Conservation (phyloP, 768 basidiomycete species). For the Termitomyces heimii region DNA sequence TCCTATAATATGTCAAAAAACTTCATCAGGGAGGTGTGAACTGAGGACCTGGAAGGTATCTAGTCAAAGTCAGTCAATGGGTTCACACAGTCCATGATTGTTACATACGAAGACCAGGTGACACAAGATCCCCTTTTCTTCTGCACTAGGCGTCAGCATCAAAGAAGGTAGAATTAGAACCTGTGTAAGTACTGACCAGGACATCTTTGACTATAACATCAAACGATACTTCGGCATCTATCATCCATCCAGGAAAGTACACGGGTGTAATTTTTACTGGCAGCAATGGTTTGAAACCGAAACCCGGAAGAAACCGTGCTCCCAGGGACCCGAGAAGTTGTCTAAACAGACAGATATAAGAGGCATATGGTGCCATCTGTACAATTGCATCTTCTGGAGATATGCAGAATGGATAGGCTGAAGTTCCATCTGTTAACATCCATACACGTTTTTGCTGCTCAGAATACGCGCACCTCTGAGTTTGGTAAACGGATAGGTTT, state of each 20-base stretch:
- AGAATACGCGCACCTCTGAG: slow-evolving; percentile 25
- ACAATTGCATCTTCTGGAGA: slow-evolving; percentile 39
- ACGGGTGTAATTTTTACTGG: slow-evolving; percentile 45
- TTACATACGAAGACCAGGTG: slow-evolving; percentile 43
- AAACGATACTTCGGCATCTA: slow-evolving; percentile 47
- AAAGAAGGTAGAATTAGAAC: neutral
- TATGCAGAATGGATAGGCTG: slow-evolving; percentile 49
- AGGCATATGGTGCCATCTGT: slow-evolving; percentile 29
- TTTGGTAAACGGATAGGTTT: slow-evolving; percentile 26
- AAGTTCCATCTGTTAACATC: neutral
- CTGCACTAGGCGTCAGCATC: neutral
- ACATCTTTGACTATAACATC: slow-evolving; percentile 21
- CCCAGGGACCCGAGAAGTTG: slow-evolving; percentile 22
- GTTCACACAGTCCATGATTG: neutral
- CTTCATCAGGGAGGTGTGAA: neutral
- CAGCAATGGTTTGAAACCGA: slow-evolving; percentile 31
- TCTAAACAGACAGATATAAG: slow-evolving; percentile 17
- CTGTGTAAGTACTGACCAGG: slow-evolving; percentile 17
- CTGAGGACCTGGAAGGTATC: slow-evolving; percentile 39
- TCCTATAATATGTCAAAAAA: slow-evolving; percentile 23
- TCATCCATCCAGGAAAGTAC: slow-evolving; percentile 61
- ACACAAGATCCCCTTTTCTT: slow-evolving; percentile 27
- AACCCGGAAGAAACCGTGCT: slow-evolving; percentile 30
- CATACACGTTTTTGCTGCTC: neutral
- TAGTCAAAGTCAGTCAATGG: slow-evolving; percentile 17